phyloP scores from a whole-genome alignment of 139 green algal genomes.

The Desmodesmus armatus region DNA sequence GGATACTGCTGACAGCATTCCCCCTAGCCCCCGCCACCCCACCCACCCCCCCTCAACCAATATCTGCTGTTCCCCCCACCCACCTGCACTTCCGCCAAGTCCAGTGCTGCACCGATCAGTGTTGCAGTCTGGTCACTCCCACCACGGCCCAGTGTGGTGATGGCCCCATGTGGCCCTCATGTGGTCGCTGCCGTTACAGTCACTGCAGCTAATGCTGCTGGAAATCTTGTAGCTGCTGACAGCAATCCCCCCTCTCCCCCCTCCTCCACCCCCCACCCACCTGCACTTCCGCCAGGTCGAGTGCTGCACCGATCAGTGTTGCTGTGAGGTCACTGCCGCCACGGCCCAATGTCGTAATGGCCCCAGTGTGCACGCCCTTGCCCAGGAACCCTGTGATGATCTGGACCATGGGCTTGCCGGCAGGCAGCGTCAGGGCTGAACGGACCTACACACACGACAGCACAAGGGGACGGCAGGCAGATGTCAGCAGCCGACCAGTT shows the following conservation, averaged over 20 bases:
- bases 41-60: too few species aligned
- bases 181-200: too few species aligned
- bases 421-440: constrained; percentile 43
- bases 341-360: constrained; percentile 97
- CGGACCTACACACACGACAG: constrained; percentile 5
- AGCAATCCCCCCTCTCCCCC: too few species aligned
- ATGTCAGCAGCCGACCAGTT: too few species aligned
- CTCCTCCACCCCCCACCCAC: constrained; percentile 29
- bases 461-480: too few species aligned
- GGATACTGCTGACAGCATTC: too few species aligned
- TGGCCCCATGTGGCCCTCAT: too few species aligned
- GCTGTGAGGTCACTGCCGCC: constrained; percentile 96
- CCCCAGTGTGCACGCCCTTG: constrained; percentile 71
- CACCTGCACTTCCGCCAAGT: constrained; percentile 87
- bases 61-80: too few species aligned
- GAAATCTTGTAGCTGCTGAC: too few species aligned
- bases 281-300: constrained; percentile 88
- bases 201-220: too few species aligned
- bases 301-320: constrained; percentile 92
- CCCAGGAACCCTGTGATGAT: constrained; percentile 98
- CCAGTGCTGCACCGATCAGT: constrained; percentile 90
- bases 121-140: constrained; percentile 96
- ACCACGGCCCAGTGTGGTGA: constrained; percentile 97
- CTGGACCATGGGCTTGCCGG: constrained; percentile 59
- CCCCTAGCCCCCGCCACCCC: too few species aligned